Percentiles rank a stretch among this genome's conserved stretches.
phyloP scores from a whole-genome alignment of 306 rosid genomes.

The Cicer bijugum region DNA sequence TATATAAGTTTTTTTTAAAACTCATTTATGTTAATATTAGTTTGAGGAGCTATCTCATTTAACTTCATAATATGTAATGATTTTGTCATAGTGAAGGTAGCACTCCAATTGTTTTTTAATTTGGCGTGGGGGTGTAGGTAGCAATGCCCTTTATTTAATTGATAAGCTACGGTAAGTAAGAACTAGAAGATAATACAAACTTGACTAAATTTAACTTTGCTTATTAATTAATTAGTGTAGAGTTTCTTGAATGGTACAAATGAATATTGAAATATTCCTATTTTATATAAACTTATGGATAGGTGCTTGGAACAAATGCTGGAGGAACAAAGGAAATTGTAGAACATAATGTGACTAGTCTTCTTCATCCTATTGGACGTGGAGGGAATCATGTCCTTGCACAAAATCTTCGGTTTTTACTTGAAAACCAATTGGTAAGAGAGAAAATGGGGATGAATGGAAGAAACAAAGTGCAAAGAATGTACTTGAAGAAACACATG shows the following conservation, averaged over 20 bases:
- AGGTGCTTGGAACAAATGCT: slow-evolving; percentile 91
- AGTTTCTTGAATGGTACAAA: neutral
- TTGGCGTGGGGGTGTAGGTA: too few relatives aligned
- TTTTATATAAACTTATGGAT: slow-evolving; percentile 20
- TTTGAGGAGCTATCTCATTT: too few relatives aligned
- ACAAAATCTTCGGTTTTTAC: slow-evolving; percentile 65
- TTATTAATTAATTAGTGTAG: neutral
- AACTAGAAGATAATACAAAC: too few relatives aligned
- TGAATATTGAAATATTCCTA: neutral
- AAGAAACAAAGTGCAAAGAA: slow-evolving; percentile 68
- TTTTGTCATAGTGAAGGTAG: too few relatives aligned
- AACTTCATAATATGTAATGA: too few relatives aligned
- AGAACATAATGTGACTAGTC: slow-evolving; percentile 80
- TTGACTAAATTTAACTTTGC: neutral
- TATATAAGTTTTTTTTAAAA: too few relatives aligned
- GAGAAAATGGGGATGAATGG: slow-evolving; percentile 79
- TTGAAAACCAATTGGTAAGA: slow-evolving; percentile 60
- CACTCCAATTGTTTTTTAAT: too few relatives aligned
- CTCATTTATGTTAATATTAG: too few relatives aligned
- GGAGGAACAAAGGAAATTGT: slow-evolving; percentile 93
- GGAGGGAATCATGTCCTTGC: slow-evolving; percentile 62
- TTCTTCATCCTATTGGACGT: slow-evolving; percentile 76
- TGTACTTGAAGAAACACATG: slow-evolving; percentile 86
- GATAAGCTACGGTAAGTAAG: too few relatives aligned
- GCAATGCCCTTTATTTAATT: too few relatives aligned